A percentile compares a stretch with the other conserved stretches of the same genome.
These are phyloP conservation scores for Tuber magnatum DNA, from an alignment of 495 filamentous ascomycete species.

Conservation along the genomic window DNA sequence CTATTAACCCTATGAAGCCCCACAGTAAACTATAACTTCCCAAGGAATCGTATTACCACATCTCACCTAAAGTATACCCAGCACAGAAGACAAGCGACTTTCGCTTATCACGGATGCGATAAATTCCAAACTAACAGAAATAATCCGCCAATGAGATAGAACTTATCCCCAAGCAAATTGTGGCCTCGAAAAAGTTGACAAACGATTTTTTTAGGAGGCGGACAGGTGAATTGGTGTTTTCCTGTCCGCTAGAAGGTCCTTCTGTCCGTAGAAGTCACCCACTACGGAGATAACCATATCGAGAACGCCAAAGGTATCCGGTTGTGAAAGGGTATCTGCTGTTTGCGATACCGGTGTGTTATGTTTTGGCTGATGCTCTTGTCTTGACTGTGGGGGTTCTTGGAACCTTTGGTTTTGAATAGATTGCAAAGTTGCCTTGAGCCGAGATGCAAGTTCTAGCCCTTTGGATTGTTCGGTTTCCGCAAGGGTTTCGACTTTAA, in stretches of 20 bases:
- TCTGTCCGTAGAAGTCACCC: conserved; percentile 85
- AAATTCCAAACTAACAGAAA: not conserved
- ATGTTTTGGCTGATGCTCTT: not conserved
- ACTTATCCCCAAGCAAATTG: not conserved
- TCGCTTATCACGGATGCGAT: not conserved
- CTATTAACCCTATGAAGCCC: not conserved
- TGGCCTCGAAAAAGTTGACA: not conserved
- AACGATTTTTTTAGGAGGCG: not conserved
- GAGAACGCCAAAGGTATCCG: conserved; percentile 48
- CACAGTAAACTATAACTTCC: not conserved
- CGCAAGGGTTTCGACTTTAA: not conserved
- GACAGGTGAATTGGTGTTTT: not conserved
- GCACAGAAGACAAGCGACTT: not conserved
- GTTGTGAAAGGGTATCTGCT: not conserved
- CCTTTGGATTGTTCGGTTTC: not conserved
- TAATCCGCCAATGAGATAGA: not conserved
- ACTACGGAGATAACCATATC: conserved; percentile 90
- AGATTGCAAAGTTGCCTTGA: not conserved
- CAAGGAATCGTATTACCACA: not conserved
- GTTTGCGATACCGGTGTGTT: not conserved
- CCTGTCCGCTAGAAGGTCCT: conserved; percentile 62
- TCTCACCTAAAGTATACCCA: not conserved
- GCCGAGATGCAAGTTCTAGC: not conserved
- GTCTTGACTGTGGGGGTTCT: not conserved
- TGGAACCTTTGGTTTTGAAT: not conserved